Conservation (phyloP, 192 early-diverging fungal species). For the Coemansia sp. region DNA sequence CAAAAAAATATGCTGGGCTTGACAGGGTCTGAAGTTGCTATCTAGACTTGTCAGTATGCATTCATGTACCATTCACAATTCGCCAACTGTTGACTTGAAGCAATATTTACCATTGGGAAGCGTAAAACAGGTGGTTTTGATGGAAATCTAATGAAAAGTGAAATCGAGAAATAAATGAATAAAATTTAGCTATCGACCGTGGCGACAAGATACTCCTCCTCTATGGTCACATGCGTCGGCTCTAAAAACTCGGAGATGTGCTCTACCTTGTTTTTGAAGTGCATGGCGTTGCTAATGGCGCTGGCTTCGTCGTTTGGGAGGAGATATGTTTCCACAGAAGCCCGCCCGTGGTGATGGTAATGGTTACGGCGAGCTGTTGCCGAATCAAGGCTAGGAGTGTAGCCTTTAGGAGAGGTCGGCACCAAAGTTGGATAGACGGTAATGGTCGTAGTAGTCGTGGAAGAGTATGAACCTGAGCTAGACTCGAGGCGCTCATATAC, state of each 20-base stretch:
- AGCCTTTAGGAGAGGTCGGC: neutral
- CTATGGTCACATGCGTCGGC: neutral
- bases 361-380: neutral
- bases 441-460: constrained; percentile 7
- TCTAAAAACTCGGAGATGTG: constrained; percentile 14
- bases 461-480: neutral
- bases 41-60: neutral
- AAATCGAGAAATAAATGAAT: neutral
- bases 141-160: neutral
- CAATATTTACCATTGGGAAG: no score
- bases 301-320: neutral
- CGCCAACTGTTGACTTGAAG: no score
- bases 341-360: neutral
- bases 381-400: neutral
- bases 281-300: constrained; percentile 16
- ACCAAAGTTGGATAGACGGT: neutral
- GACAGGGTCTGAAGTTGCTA: neutral
- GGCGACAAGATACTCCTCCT: neutral
- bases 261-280: constrained; percentile 12
- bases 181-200: neutral
- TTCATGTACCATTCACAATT: neutral
- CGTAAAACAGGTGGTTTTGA: neutral
- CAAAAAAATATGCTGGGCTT: neutral
- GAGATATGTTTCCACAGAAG: neutral
- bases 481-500: neutral